These are phyloP conservation scores for Trypanosoma boissoni DNA, from an alignment of 208 protist genomes.

Conservation along the genomic window DNA sequence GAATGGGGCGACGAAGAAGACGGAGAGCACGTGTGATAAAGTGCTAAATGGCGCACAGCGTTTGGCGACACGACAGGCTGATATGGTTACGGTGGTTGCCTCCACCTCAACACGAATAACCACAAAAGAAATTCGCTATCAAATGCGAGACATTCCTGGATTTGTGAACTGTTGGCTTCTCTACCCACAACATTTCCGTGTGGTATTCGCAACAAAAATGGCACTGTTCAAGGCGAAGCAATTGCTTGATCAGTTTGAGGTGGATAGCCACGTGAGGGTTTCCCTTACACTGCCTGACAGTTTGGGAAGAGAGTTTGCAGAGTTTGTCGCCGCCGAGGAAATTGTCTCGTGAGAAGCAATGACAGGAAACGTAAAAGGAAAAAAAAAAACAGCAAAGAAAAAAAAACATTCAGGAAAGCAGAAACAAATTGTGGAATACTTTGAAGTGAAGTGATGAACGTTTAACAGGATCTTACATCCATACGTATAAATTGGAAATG, in stretches of 20 bases:
- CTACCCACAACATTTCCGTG: conserved; percentile 48
- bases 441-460: neutral
- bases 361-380: neutral
- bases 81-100: conserved; percentile 70
- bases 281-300: conserved; percentile 52
- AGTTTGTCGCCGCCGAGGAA: conserved; percentile 45
- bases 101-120: conserved; percentile 31
- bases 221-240: conserved; percentile 79
- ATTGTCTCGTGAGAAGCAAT: conserved; percentile 2
- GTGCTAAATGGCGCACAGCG: conserved; percentile 23
- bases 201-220: conserved; percentile 65
- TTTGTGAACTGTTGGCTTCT: conserved; percentile 68
- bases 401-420: neutral
- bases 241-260: conserved; percentile 79
- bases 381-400: conserved; percentile 2
- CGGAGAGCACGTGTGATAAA: neutral
- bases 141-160: conserved; percentile 57
- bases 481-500: too few relatives aligned
- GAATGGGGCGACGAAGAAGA: conserved; percentile 10
- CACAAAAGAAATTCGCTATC: conserved; percentile 36
- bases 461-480: neutral
- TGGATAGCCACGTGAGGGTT: conserved; percentile 62
- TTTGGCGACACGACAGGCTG: conserved; percentile 43
- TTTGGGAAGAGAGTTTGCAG: conserved; percentile 30
- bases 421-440: neutral